These are phyloP conservation scores for Aspergillus latus DNA, from an alignment of 2,329 filamentous ascomycete species.

Conservation along the genomic window DNA sequence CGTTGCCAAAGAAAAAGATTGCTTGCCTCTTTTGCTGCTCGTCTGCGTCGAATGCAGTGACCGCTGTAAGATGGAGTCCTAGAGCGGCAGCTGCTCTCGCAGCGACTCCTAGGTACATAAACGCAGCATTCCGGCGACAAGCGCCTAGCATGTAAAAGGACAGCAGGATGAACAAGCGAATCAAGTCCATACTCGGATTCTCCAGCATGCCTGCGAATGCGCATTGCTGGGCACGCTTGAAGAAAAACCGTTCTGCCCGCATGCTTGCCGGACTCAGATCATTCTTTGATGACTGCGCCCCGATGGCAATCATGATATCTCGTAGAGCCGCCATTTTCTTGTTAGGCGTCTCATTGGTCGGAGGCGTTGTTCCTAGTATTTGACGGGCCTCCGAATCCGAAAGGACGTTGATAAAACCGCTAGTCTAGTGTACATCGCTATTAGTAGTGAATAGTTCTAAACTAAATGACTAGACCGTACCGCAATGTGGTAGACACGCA, in stretches of 20 bases:
- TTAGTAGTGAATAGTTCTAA: background rate
- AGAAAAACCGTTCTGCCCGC: constrained; percentile 43
- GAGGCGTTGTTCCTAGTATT: constrained; percentile 21
- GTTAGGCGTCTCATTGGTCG: constrained; percentile 21
- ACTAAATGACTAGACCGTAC: constrained; percentile 10
- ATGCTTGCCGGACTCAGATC: constrained; percentile 23
- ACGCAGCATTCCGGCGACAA: constrained; percentile 60
- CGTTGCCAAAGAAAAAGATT: background rate
- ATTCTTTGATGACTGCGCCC: constrained; percentile 49
- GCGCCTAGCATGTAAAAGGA: constrained; percentile 61
- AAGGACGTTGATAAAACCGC: constrained; percentile 40
- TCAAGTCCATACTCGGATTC: constrained; percentile 55
- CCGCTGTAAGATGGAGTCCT: constrained; percentile 53
- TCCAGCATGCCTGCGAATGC: constrained; percentile 55
- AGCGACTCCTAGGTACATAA: constrained; percentile 64
- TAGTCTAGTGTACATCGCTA: constrained; percentile 32
- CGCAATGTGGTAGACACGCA: constrained; percentile 33
- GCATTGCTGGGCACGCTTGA: constrained; percentile 49
- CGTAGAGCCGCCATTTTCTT: constrained; percentile 31
- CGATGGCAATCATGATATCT: constrained; percentile 54
- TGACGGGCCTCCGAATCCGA: constrained; percentile 30
- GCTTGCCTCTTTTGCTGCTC: constrained; percentile 25
- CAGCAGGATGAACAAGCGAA: constrained; percentile 56
- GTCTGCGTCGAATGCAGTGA: constrained; percentile 11
- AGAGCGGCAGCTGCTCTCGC: constrained; percentile 58